Conservation (phyloP, 2,329 filamentous ascomycete genomes). For the Helotiales sp. region DNA sequence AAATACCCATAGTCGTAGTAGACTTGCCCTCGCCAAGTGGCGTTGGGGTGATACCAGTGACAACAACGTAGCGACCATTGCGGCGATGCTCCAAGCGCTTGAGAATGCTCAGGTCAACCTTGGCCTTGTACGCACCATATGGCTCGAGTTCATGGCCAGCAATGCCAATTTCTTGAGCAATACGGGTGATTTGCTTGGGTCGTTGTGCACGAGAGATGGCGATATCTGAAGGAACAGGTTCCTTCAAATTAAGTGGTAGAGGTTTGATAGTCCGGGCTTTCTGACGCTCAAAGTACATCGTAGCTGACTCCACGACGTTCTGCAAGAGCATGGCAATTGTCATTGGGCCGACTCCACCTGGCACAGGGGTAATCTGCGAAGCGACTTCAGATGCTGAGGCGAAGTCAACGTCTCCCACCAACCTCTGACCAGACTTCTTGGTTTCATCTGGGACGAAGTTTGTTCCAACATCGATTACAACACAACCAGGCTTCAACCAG, state of each 20-base stretch:
- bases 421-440: slow-evolving; percentile 87
- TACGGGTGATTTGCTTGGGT: slow-evolving; percentile 85
- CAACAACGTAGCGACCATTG: slow-evolving; percentile 87
- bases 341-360: slow-evolving; percentile 97
- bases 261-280: slow-evolving; percentile 78
- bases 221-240: slow-evolving; percentile 93
- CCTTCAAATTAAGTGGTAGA: slow-evolving; percentile 76
- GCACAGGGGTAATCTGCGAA: slow-evolving; percentile 92
- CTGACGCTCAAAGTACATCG: slow-evolving; percentile 77
- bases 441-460: slow-evolving; percentile 89
- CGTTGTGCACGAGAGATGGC: slow-evolving; percentile 84
- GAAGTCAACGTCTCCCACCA: slow-evolving; percentile 95
- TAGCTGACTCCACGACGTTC: slow-evolving; percentile 88
- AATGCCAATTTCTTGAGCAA: slow-evolving; percentile 88
- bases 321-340: slow-evolving; percentile 97
- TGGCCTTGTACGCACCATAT: slow-evolving; percentile 94
- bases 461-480: slow-evolving; percentile 96
- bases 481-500: slow-evolving; percentile 91
- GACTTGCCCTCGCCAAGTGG: slow-evolving; percentile 97
- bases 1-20: slow-evolving; percentile 93
- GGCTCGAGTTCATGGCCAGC: slow-evolving; percentile 87
- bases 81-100: slow-evolving; percentile 83
- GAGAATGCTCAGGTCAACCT: slow-evolving; percentile 81
- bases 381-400: slow-evolving; percentile 82
- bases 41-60: slow-evolving; percentile 95